phyloP scores from a whole-genome alignment of 2,329 filamentous ascomycete species.

The Talaromyces pinophilus region DNA sequence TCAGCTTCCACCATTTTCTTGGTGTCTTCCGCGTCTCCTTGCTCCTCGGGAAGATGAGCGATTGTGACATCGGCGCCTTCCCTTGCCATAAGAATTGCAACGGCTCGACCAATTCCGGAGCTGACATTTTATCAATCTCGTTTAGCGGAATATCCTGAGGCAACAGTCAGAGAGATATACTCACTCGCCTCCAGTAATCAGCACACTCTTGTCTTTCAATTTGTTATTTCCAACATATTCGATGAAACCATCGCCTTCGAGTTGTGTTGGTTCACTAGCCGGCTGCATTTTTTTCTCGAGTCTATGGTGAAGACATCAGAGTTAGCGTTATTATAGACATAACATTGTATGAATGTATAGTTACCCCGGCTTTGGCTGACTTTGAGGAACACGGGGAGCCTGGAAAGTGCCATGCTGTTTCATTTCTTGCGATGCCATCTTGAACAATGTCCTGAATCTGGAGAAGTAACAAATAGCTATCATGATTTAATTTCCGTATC shows the following conservation, averaged over 20 bases:
- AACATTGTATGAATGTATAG: not conserved
- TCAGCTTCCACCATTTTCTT: conserved; percentile 56
- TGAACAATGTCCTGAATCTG: not conserved
- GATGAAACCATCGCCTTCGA: conserved; percentile 33
- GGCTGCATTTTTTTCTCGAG: conserved; percentile 32
- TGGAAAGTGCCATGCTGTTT: conserved; percentile 31
- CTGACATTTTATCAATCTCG: conserved; percentile 31
- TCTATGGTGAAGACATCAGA: conserved; percentile 8
- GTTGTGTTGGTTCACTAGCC: conserved; percentile 38
- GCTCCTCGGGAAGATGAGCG: conserved; percentile 58
- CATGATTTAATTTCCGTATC: not conserved
- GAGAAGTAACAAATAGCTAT: not conserved
- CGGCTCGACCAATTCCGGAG: conserved; percentile 57
- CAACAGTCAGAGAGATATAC: conserved; percentile 25
- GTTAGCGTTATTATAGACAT: not conserved
- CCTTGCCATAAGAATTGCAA: conserved; percentile 58
- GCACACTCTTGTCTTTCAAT: conserved; percentile 52
- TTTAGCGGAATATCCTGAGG: not conserved
- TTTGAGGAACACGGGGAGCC: conserved; percentile 28
- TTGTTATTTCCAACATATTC: conserved; percentile 53
- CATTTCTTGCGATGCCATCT: conserved; percentile 30
- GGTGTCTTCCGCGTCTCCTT: conserved; percentile 58
- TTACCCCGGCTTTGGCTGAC: conserved; percentile 34
- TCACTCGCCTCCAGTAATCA: conserved; percentile 61
- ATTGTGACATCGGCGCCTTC: conserved; percentile 61